These are phyloP conservation scores for Gautieria morchelliformis DNA, from an alignment of 768 basidiomycete species.

Conservation along the genomic window DNA sequence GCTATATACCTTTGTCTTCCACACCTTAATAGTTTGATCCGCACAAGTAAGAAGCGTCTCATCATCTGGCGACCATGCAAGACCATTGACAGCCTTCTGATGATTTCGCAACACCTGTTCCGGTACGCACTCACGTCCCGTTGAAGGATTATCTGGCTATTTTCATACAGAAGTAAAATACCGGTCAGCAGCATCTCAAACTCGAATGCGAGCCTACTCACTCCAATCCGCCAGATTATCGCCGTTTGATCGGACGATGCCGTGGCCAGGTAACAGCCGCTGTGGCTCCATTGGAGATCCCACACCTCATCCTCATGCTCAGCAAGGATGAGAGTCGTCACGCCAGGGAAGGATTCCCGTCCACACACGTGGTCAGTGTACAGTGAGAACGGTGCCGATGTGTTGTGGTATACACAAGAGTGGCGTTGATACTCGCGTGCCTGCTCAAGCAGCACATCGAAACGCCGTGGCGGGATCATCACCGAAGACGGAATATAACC, in stretches of 20 bases:
- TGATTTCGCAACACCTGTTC: conserved; percentile 67
- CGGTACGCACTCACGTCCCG: conserved; percentile 48
- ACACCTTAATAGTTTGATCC: conserved; percentile 76
- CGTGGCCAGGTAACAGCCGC: conserved; percentile 75
- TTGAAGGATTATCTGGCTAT: conserved; percentile 38
- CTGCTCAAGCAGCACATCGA: conserved; percentile 78
- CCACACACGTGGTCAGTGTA: conserved; percentile 82
- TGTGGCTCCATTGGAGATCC: conserved; percentile 92
- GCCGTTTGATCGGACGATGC: conserved; percentile 81
- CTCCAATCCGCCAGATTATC: conserved; percentile 83
- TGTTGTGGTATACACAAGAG: conserved; percentile 81
- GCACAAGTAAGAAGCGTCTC: conserved; percentile 72
- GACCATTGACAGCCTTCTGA: conserved; percentile 61
- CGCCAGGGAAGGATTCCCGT: conserved; percentile 70
- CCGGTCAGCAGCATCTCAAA: conserved; percentile 7
- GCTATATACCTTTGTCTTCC: conserved; percentile 70
- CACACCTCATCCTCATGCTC: conserved; percentile 93
- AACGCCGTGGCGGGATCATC: conserved; percentile 89
- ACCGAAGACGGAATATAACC: conserved; percentile 83
- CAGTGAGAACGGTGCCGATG: conserved; percentile 58
- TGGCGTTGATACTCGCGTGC: conserved; percentile 72
- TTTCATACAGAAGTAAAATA: conserved; percentile 12
- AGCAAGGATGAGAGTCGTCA: conserved; percentile 76
- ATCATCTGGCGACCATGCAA: conserved; percentile 94
- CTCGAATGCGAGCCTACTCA: conserved; percentile 28